A percentile compares a stretch with the other conserved stretches of the same genome.
Evolutionary conservation across 1,284 basidiomycete species (phyloP).

Genomic region (Microbotryomycetes sp.): DNA sequence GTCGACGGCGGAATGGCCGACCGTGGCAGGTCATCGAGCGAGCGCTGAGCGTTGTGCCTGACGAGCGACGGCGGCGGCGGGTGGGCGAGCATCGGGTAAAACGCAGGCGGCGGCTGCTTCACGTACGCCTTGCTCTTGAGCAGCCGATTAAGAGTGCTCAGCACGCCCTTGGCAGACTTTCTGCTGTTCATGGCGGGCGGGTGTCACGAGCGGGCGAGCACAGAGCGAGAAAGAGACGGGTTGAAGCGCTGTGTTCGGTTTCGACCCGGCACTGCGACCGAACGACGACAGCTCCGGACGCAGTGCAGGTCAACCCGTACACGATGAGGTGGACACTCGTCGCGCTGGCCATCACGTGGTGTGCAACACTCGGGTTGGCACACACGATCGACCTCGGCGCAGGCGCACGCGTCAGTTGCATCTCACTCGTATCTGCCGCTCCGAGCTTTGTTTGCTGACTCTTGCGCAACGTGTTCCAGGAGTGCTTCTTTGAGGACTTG

Average conservation of each 20-base stretch:
- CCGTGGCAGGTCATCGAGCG: slow-evolving; percentile 40
- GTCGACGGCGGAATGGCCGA: slow-evolving; percentile 15
- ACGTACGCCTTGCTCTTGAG: slow-evolving; percentile 60
- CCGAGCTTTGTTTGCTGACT: background rate
- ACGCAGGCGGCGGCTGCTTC: slow-evolving; percentile 71
- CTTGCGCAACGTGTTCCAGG: slow-evolving; percentile 57
- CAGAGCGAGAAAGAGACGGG: background rate
- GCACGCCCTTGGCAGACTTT: slow-evolving; percentile 15
- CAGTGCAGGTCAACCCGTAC: no score
- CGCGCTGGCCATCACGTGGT: background rate
- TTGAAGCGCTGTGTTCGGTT: no score
- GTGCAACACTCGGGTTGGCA: background rate
- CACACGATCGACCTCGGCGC: slow-evolving; percentile 32
- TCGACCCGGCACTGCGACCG: no score
- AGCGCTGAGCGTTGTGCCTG: slow-evolving; percentile 60
- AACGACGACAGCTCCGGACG: no score
- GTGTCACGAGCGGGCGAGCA: background rate
- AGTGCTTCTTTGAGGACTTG: slow-evolving; percentile 98
- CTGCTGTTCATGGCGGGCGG: slow-evolving; percentile 17
- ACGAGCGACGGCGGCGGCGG: slow-evolving; percentile 74
- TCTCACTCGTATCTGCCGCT: background rate
- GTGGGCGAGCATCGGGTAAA: slow-evolving; percentile 72
- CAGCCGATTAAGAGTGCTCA: slow-evolving; percentile 71
- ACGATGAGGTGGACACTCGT: background rate
- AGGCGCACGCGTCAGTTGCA: background rate